A percentile compares a stretch with the other conserved stretches of the same genome.
phyloP scores from a whole-genome alignment of 2,329 filamentous ascomycete genomes.

The Meredithiella fracta region DNA sequence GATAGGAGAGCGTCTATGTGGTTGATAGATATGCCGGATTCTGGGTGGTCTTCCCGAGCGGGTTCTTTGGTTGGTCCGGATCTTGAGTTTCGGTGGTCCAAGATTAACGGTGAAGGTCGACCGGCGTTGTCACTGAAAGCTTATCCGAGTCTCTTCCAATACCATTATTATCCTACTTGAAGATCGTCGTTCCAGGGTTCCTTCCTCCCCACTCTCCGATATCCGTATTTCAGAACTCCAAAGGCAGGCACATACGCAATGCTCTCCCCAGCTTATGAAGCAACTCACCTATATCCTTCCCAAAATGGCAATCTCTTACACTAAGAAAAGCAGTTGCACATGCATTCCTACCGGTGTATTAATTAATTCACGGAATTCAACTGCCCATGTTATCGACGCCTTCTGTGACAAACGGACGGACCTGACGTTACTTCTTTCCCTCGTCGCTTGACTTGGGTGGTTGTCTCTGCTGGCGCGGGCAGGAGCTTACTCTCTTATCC shows the following conservation, averaged over 20 bases:
- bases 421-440: background rate
- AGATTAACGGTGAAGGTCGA: too few species aligned
- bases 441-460: constrained; percentile 14
- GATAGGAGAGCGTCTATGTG: too few species aligned
- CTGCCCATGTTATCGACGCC: background rate
- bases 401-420: constrained; percentile 1
- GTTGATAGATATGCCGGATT: too few species aligned
- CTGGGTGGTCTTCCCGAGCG: too few species aligned
- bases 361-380: background rate
- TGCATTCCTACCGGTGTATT: background rate
- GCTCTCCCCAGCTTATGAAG: too few species aligned
- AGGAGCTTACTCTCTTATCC: background rate
- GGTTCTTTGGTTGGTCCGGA: too few species aligned
- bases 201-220: background rate
- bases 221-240: background rate
- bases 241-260: too few species aligned
- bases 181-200: too few species aligned
- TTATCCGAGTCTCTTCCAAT: too few species aligned
- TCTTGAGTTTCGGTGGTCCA: too few species aligned
- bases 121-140: too few species aligned
- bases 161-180: too few species aligned
- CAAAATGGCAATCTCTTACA: background rate
- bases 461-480: constrained; percentile 23
- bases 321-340: background rate
- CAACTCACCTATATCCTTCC: background rate